Evolutionary conservation across 2,329 filamentous ascomycete genomes (phyloP), one percentile per base, ranked within the genome.

Genomic region (Nigrospora osmanthi): DNA sequence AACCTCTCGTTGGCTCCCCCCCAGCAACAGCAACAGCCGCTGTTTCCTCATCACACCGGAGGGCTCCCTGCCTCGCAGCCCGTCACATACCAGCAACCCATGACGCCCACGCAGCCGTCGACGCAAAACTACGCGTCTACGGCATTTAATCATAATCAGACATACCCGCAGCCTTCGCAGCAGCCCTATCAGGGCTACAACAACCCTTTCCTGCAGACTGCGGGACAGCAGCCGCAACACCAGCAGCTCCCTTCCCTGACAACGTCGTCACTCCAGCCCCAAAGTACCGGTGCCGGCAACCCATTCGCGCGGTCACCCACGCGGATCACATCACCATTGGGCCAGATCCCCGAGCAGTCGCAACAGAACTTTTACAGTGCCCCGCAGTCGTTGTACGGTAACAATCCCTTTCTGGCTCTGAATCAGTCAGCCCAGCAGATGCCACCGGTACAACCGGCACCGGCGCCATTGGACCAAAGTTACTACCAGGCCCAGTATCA

Each of bases 11-110:
- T 95, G 2, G 80, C 79, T 19, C 62, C 65, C 11, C 63, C 41
- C 49, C 67, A 37, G 41, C 38, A 48, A 19, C 50, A 52, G 19
- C 58, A 65, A 35, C 80, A 81, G 52, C 78, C 79, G 34, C 69
- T 89, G 30, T 89, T 90, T 59, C 85, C 87, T 9, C 81, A 89
- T 56, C 81, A 83, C 44, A 90, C 87, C 1, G 85, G 86, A 44
- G 86, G 80, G 17, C 51, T 75, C 52, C 66, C 64, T 48, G 65
- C 62, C 50, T 62, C 63, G 14, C 72, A 69, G 52, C 57, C 69
- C 32, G 49, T 61, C 19, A 52, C 60, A 31, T 74, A 73, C 46
- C 66, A 71, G 43, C 71, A 73, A 46, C 52, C 65, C 11, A 56
- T 70, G 55, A 67, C 65, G 6, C 67, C 72, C 6, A 70, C 69